Evolutionary conservation across 2,329 filamentous ascomycete species (phyloP).

Genomic region (Amauroascus niger): DNA sequence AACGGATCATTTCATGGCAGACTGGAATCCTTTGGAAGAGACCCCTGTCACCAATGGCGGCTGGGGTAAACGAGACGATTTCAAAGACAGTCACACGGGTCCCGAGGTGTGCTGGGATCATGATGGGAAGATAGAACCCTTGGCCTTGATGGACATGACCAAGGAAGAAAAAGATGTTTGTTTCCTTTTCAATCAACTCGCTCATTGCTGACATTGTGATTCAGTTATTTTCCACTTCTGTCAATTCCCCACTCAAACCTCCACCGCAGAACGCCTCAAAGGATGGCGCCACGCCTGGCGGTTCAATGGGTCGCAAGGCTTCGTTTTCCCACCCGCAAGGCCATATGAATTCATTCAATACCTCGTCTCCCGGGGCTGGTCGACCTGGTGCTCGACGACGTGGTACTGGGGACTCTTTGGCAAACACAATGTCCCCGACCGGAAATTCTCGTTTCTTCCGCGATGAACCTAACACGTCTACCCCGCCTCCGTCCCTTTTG

Average conservation of each 20-base stretch:
- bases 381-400: constrained; percentile 70
- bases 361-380: constrained; percentile 62
- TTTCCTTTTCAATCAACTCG: constrained; percentile 12
- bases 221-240: constrained; percentile 71
- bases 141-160: constrained; percentile 63
- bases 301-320: constrained; percentile 58
- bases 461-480: constrained; percentile 46
- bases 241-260: constrained; percentile 89
- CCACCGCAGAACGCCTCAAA: constrained; percentile 57
- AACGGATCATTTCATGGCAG: constrained; percentile 58
- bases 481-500: constrained; percentile 51
- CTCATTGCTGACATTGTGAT: constrained; percentile 19
- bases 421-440: constrained; percentile 42
- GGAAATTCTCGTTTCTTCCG: constrained; percentile 39
- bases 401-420: constrained; percentile 67
- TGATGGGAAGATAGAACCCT: constrained; percentile 57
- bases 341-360: constrained; percentile 53
- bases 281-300: constrained; percentile 36
- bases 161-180: constrained; percentile 56
- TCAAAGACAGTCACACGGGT: constrained; percentile 62
- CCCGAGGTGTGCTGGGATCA: constrained; percentile 90
- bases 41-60: constrained; percentile 53
- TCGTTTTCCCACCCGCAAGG: constrained; percentile 63
- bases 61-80: constrained; percentile 71
- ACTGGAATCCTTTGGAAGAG: constrained; percentile 67